phyloP scores from a whole-genome alignment of 1,139 yeast genomes.

The Geotrichum phurueaensis region DNA sequence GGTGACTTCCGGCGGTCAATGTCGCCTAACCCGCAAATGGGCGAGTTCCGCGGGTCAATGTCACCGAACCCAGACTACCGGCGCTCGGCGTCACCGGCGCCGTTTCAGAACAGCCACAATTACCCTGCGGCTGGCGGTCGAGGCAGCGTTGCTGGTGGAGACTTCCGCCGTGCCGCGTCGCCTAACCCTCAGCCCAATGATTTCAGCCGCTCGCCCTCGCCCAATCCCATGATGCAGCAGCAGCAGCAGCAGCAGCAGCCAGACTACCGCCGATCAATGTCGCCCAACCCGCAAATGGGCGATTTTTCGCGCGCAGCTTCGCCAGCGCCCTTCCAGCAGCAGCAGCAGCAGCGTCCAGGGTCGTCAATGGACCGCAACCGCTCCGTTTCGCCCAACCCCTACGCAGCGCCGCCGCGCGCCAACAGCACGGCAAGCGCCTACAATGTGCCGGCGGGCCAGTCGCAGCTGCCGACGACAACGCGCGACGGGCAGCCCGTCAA shows the following conservation, averaged over 20 bases:
- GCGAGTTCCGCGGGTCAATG: constrained; percentile 12
- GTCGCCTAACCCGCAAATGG: constrained; percentile 11
- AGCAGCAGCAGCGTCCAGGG: neutral
- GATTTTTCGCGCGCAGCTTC: neutral
- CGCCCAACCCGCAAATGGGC: neutral
- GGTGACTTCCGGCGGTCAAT: constrained; percentile 5
- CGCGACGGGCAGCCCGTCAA: constrained; percentile 48
- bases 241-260: constrained; percentile 18
- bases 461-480: constrained; percentile 36
- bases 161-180: constrained; percentile 12
- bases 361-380: constrained; percentile 1
- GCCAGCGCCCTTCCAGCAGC: constrained; percentile 10
- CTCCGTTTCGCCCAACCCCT: constrained; percentile 6
- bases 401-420: constrained; percentile 21
- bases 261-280: neutral
- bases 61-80: constrained; percentile 16
- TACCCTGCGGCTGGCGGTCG: constrained; percentile 1
- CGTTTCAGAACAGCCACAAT: constrained; percentile 11
- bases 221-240: constrained; percentile 15
- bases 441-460: constrained; percentile 22
- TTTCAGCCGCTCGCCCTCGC: constrained; percentile 4
- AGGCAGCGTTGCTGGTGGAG: constrained; percentile 9
- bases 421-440: constrained; percentile 14
- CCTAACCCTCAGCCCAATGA: constrained; percentile 8
- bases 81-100: constrained; percentile 17